Evolutionary conservation across 345 rosid genomes (phyloP).

Genomic region (Brassica cretica): DNA sequence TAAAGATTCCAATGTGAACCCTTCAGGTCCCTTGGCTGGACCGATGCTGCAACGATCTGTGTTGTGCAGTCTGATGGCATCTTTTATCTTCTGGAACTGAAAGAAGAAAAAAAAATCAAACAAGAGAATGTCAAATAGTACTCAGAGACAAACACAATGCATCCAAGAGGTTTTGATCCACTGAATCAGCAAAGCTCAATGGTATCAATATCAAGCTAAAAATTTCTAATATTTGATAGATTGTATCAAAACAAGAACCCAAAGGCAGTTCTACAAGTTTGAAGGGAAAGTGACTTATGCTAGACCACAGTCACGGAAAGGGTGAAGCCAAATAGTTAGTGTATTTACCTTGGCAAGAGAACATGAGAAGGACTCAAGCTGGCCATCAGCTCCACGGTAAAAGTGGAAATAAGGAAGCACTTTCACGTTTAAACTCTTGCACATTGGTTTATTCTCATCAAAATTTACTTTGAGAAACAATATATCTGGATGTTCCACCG

Average conservation of each 20-base stretch:
- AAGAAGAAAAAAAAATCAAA: not conserved
- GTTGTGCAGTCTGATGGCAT: slow-evolving; percentile 68
- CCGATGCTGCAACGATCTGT: slow-evolving; percentile 58
- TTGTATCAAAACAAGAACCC: not conserved
- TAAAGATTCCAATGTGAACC: slow-evolving; percentile 55
- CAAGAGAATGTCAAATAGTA: slow-evolving; percentile 2
- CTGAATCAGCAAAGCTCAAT: not conserved
- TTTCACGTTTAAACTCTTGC: slow-evolving; percentile 82
- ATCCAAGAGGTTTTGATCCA: not conserved
- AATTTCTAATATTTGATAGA: not conserved
- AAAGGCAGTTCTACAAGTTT: not conserved
- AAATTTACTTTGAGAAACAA: slow-evolving; percentile 88
- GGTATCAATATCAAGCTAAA: not conserved
- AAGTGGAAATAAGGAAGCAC: slow-evolving; percentile 94
- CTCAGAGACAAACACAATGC: slow-evolving; percentile 11
- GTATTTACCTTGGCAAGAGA: slow-evolving; percentile 75
- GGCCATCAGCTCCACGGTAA: slow-evolving; percentile 85
- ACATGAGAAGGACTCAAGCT: slow-evolving; percentile 83
- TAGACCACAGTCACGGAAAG: not conserved
- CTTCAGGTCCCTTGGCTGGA: slow-evolving; percentile 62
- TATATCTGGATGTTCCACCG: slow-evolving; percentile 68
- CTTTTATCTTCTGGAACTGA: slow-evolving; percentile 94
- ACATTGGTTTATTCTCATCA: slow-evolving; percentile 88
- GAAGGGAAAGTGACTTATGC: not conserved
- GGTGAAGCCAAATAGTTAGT: not conserved